Evolutionary conservation across 1,139 yeast genomes (phyloP).

Genomic region (Entelexis paramagnoliae): DNA sequence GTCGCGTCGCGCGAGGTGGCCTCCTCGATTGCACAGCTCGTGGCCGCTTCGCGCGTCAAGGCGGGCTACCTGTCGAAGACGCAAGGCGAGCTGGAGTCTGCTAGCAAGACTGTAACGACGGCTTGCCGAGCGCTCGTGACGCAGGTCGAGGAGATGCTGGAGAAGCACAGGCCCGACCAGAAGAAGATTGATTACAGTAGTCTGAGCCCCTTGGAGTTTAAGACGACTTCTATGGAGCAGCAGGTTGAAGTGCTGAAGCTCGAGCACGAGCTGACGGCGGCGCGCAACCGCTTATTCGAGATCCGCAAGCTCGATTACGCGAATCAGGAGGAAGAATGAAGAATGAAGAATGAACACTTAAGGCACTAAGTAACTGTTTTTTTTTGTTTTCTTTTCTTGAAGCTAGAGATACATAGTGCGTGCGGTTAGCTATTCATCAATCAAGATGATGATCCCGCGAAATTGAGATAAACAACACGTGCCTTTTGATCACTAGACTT

Average conservation of each 20-base stretch:
- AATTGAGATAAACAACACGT: no score
- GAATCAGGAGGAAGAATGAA: conserved; percentile 49
- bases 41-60: conserved; percentile 84
- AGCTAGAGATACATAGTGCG: no score
- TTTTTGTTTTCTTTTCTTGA: no score
- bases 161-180: conserved; percentile 28
- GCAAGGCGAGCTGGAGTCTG: conserved; percentile 62
- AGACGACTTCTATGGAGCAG: conserved; percentile 85
- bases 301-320: conserved; percentile 67
- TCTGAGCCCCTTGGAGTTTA: conserved; percentile 69
- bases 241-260: conserved; percentile 80
- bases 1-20: conserved; percentile 91
- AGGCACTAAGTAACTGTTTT: no score
- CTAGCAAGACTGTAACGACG: conserved; percentile 56
- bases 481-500: no score
- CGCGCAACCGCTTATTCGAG: conserved; percentile 76
- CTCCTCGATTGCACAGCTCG: conserved; percentile 85
- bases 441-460: no score
- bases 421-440: no score
- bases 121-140: conserved; percentile 67
- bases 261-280: conserved; percentile 59
- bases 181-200: conserved; percentile 56
- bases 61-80: conserved; percentile 68
- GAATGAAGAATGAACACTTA: background rate
- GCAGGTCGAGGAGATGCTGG: conserved; percentile 56